phyloP scores from a whole-genome alignment of 2,329 filamentous ascomycete species.

The Cordyceps cicadae region DNA sequence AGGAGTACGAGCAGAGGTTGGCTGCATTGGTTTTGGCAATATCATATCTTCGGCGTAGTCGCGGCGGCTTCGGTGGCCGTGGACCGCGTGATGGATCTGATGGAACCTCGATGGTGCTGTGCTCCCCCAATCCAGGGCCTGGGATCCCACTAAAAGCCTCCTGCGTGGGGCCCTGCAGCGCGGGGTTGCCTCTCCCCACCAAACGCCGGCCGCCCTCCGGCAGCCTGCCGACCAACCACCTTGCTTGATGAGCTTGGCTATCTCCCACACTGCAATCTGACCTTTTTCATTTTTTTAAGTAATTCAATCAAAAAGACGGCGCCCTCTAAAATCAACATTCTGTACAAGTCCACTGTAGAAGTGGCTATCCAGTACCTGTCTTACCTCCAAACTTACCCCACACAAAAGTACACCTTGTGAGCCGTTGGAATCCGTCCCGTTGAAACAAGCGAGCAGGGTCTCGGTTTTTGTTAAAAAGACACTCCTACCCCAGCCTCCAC shows the following conservation, averaged over 20 bases:
- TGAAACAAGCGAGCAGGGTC: neutral
- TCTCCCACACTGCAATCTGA: neutral
- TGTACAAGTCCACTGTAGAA: neutral
- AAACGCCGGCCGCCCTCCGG: neutral
- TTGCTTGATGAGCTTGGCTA: neutral
- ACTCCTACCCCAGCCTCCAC: neutral
- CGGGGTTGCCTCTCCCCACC: constrained; percentile 1
- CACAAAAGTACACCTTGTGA: neutral
- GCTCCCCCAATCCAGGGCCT: neutral
- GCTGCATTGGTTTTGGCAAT: neutral
- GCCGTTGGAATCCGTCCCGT: constrained; percentile 8
- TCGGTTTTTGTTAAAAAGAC: neutral
- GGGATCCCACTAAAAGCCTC: neutral
- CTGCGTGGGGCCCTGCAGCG: neutral
- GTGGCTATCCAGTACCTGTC: neutral
- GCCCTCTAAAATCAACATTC: neutral
- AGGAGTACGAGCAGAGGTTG: no score
- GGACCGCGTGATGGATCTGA: constrained; percentile 2
- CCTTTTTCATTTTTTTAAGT: neutral
- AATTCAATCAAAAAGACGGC: neutral
- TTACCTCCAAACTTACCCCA: neutral
- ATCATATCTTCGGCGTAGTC: neutral
- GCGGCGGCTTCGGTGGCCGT: constrained; percentile 5
- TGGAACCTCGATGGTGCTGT: no score
- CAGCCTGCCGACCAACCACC: neutral